Percentiles rank a stretch among this genome's conserved stretches.
Evolutionary conservation across 352 stramenopile genomes (phyloP).

Genomic region (Phytophthora kernoviae): DNA sequence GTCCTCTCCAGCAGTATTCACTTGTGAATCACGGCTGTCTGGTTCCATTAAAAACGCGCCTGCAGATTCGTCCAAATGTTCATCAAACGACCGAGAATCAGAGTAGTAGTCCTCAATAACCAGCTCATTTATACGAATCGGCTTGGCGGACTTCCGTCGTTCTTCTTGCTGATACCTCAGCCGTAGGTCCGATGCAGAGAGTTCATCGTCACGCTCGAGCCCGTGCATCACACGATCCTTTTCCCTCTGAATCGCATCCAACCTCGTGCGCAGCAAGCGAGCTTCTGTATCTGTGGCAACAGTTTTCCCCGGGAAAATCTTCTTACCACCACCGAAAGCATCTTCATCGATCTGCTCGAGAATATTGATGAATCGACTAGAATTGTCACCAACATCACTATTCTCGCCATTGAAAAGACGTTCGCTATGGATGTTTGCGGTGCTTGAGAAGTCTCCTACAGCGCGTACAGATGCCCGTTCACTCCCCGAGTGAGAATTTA

Average conservation of each 20-base stretch:
- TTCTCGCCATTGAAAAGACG: conserved; percentile 24
- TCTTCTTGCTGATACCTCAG: conserved; percentile 53
- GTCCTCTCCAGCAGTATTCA: conserved; percentile 23
- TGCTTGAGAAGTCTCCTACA: conserved; percentile 26
- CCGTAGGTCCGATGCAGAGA: conserved; percentile 61
- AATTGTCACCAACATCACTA: conserved; percentile 10
- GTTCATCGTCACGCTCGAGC: conserved; percentile 50
- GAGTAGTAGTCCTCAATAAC: conserved; percentile 89
- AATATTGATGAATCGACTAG: conserved; percentile 48
- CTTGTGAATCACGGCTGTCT: conserved; percentile 13
- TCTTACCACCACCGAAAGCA: conserved; percentile 67
- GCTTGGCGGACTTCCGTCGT: conserved; percentile 39
- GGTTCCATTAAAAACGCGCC: conserved; percentile 67
- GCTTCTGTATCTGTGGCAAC: conserved; percentile 83
- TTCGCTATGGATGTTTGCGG: conserved; percentile 32
- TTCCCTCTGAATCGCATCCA: conserved; percentile 79
- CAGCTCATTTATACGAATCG: conserved; percentile 80
- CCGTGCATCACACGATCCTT: conserved; percentile 65
- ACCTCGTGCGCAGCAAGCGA: conserved; percentile 71
- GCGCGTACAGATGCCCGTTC: conserved; percentile 1
- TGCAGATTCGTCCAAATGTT: conserved; percentile 27
- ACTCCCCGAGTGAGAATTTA: conserved; percentile 3
- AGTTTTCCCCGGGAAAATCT: conserved; percentile 66
- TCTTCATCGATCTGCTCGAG: conserved; percentile 83
- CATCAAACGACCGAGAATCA: conserved; percentile 28